Evolutionary conservation across 1,284 basidiomycete species (phyloP), one percentile per base, ranked within the genome.

Genomic region (Cryptococcus sp.): DNA sequence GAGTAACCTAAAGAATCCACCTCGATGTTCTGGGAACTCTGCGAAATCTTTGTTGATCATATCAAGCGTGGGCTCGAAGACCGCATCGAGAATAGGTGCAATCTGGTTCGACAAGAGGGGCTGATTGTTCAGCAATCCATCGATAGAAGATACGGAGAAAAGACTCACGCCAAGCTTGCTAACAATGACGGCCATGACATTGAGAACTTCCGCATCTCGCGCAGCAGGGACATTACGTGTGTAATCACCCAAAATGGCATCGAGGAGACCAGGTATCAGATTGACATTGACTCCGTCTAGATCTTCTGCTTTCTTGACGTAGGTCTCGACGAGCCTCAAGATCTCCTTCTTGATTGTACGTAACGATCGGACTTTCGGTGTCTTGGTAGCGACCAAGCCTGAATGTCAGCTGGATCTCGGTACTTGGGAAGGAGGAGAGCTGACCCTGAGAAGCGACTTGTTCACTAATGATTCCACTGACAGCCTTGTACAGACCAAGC

Each of bases 21-120:
- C 86, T 54, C 96, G 89, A 74, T 98, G 94, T 74, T 99, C 96
- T 21, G 96, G 96, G 78, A 83, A 99, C 76, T 98, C 96, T 19
- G 93, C 80, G 67, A 98, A 96, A 79, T 99, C 96, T 80, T 96
- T 89, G 76, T 96, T 98, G 75, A 99, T 99, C 96, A 98, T 99
- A 67, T 86, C 87, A 56, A 99, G 78, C 3, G 96, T 99, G 40
- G 91, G 91, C 76, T 97, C 93, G 65, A 99, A 98, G 47, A 98
- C 90, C 16, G 94, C 92, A 66, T 98, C 96, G 36, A 99, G 81
- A 54, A 97, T 89, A 3, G 94, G 88, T 1, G 88, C 86, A n/a
- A 98, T 88, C 83, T 98, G 93, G 28, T 91, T 88, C 9, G 88
- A 94, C 49, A 98, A 81, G 44, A 92, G 79, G 25, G 80, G 74